Evolutionary conservation across 345 rosid genomes (phyloP).

Genomic region (Linum trigynum): DNA sequence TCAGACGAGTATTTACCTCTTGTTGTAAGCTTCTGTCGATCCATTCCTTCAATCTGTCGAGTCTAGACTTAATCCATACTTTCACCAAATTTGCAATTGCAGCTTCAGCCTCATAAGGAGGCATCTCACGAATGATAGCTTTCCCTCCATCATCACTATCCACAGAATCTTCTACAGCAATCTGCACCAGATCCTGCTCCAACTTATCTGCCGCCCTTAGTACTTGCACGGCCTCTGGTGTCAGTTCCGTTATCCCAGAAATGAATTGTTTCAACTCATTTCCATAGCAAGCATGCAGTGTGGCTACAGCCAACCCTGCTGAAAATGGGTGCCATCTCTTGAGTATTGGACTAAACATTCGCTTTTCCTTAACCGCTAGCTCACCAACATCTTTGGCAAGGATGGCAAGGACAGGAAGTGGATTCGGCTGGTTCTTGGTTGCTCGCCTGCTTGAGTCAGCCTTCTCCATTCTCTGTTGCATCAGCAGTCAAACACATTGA

Average conservation of each 20-base stretch:
- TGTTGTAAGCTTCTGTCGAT: conserved; percentile 82
- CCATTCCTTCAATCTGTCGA: conserved; percentile 86
- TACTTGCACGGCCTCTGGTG: conserved; percentile 89
- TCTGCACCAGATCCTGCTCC: conserved; percentile 95
- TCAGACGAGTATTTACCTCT: conserved; percentile 41
- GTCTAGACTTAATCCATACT: conserved; percentile 66
- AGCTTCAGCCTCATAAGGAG: conserved; percentile 91
- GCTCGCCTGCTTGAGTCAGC: conserved; percentile 98
- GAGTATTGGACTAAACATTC: conserved; percentile 77
- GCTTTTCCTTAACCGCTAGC: conserved; percentile 68
- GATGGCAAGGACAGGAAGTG: conserved; percentile 85
- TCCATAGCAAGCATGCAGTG: conserved; percentile 89
- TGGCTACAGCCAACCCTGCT: conserved; percentile 97
- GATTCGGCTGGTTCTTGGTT: conserved; percentile 61
- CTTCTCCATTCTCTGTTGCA: conserved; percentile 83
- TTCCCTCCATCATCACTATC: conserved; percentile 98
- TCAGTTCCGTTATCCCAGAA: conserved; percentile 64
- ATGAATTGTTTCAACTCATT: conserved; percentile 87
- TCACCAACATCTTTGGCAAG: conserved; percentile 96
- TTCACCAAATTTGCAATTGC: conserved; percentile 86
- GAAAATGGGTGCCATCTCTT: conserved; percentile 98
- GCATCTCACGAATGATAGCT: conserved; percentile 96
- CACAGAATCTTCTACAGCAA: conserved; percentile 96
- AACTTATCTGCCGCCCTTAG: conserved; percentile 90
- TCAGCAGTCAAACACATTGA: conserved; percentile 3